Conservation (phyloP, 1,139 yeast species). For the Protomyces gravidus region DNA sequence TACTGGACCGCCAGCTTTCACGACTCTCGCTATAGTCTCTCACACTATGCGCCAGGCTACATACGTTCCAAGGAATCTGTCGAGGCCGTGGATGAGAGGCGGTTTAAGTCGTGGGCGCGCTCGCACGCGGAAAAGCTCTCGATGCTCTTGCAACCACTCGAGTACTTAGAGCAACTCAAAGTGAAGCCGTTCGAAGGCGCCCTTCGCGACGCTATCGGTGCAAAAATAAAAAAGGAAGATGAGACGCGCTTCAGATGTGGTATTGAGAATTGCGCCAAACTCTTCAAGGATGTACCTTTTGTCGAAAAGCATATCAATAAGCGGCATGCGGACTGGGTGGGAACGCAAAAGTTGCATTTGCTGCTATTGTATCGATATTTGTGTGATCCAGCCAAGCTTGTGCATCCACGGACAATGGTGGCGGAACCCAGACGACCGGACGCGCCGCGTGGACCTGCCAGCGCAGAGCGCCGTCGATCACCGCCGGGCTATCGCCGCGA, state of each 20-base stretch:
- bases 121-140: constrained; percentile 24
- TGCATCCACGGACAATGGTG: constrained; percentile 29
- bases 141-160: constrained; percentile 31
- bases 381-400: constrained; percentile 31
- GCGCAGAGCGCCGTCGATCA: not conserved
- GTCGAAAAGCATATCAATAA: constrained; percentile 35
- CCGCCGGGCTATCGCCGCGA: constrained; percentile 1
- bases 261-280: constrained; percentile 34
- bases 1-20: constrained; percentile 32
- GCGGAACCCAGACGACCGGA: constrained; percentile 7
- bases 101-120: constrained; percentile 4
- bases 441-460: constrained; percentile 2
- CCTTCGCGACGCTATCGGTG: constrained; percentile 26
- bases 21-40: constrained; percentile 33
- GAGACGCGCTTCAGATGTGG: constrained; percentile 34
- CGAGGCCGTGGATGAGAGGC: constrained; percentile 25
- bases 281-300: constrained; percentile 35
- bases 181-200: constrained; percentile 31
- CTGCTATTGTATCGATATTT: constrained; percentile 30
- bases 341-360: constrained; percentile 28
- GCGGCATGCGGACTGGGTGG: constrained; percentile 35
- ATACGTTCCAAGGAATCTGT: constrained; percentile 18
- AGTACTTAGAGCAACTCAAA: constrained; percentile 32
- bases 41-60: constrained; percentile 28
- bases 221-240: constrained; percentile 33